Percentiles rank a stretch among this genome's conserved stretches.
Evolutionary conservation across 1,139 yeast genomes (phyloP).

Genomic region (Tardiomyces depauwii): DNA sequence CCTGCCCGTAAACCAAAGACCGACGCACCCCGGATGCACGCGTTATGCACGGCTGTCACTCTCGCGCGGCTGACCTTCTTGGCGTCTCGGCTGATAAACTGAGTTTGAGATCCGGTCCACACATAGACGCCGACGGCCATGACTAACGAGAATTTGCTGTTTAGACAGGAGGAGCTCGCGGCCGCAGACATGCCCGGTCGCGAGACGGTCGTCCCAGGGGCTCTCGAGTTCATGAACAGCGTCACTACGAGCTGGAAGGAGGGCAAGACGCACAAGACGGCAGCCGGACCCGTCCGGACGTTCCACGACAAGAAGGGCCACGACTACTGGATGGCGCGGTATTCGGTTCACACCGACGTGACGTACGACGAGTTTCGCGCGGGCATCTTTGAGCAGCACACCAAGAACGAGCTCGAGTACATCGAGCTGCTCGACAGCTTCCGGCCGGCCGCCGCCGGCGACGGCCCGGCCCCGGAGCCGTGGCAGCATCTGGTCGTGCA

Average conservation of each 20-base stretch:
- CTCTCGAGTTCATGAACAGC: neutral
- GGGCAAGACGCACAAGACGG: neutral
- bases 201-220: neutral
- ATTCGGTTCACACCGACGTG: slow-evolving; percentile 22
- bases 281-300: slow-evolving; percentile 16
- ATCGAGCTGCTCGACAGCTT: slow-evolving; percentile 28
- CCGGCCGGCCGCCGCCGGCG: slow-evolving; percentile 13
- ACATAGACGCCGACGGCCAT: too few species aligned
- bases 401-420: slow-evolving; percentile 28
- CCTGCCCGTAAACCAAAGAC: too few species aligned
- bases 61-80: too few species aligned
- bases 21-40: too few species aligned
- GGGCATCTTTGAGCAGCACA: slow-evolving; percentile 25
- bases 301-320: slow-evolving; percentile 23
- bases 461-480: slow-evolving; percentile 5
- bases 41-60: too few species aligned
- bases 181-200: neutral
- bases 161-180: neutral
- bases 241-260: neutral
- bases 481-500: slow-evolving; percentile 22
- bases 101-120: too few species aligned
- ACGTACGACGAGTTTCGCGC: slow-evolving; percentile 19
- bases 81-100: too few species aligned
- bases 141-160: neutral
- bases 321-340: slow-evolving; percentile 35